Percentiles rank a stretch among this genome's conserved stretches.
Evolutionary conservation across 1,284 basidiomycete genomes (phyloP).

Genomic region (Marasmius tenuissimus): DNA sequence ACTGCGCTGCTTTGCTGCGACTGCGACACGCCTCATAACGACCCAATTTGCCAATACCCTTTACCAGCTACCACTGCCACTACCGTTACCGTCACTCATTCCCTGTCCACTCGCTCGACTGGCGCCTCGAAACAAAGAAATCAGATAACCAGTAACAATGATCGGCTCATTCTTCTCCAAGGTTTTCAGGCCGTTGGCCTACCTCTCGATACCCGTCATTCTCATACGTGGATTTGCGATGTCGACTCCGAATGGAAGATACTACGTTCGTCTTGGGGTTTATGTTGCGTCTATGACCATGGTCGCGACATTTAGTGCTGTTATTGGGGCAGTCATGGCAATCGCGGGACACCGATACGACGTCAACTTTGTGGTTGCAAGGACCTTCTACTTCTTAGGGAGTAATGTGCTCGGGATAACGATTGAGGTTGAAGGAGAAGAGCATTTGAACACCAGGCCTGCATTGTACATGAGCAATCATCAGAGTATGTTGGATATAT

Average conservation of each 20-base stretch:
- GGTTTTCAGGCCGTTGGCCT: slow-evolving; percentile 68
- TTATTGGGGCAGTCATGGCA: slow-evolving; percentile 72
- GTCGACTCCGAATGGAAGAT: slow-evolving; percentile 55
- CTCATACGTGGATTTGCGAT: slow-evolving; percentile 59
- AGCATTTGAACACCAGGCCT: slow-evolving; percentile 69
- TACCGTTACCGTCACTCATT: neutral
- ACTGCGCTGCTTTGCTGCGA: neutral
- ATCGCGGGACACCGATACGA: slow-evolving; percentile 77
- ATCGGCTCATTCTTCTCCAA: slow-evolving; percentile 59
- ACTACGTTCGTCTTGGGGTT: slow-evolving; percentile 73
- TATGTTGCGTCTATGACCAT: slow-evolving; percentile 78
- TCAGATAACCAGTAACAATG: neutral
- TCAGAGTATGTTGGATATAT: slow-evolving; percentile 89
- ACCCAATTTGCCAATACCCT: neutral
- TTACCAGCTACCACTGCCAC: neutral
- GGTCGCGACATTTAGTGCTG: slow-evolving; percentile 75
- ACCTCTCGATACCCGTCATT: slow-evolving; percentile 68
- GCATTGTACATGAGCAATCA: slow-evolving; percentile 90
- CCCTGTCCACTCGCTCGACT: neutral
- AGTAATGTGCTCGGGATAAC: slow-evolving; percentile 68
- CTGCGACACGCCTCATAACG: neutral
- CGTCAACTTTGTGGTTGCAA: slow-evolving; percentile 84
- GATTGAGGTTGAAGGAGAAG: slow-evolving; percentile 84
- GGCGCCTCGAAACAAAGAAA: neutral
- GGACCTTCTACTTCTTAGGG: slow-evolving; percentile 79